phyloP scores from a whole-genome alignment of 768 basidiomycete species.

The Tricholoma bakamatsutake region DNA sequence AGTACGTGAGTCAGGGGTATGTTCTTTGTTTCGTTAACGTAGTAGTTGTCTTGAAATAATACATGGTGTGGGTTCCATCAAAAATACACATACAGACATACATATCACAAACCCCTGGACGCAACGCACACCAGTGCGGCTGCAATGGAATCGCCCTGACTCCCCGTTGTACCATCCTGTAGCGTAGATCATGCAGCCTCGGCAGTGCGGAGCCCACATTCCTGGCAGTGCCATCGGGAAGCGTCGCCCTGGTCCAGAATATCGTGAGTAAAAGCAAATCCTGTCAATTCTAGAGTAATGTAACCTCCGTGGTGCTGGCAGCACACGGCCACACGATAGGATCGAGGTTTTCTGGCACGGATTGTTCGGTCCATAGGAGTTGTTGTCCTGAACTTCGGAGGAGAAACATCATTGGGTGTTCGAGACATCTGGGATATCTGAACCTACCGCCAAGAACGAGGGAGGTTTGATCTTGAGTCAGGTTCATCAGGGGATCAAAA shows the following conservation, averaged over 20 bases:
- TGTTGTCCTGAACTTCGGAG: conserved; percentile 43
- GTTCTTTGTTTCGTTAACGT: neutral
- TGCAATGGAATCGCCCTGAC: conserved; percentile 56
- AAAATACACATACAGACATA: neutral
- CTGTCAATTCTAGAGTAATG: neutral
- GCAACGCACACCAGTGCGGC: conserved; percentile 67
- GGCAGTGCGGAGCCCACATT: conserved; percentile 46
- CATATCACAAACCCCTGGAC: conserved; percentile 38
- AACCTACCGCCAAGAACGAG: conserved; percentile 67
- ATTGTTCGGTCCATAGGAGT: conserved; percentile 71
- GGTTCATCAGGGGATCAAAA: conserved; percentile 63
- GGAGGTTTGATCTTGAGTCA: conserved; percentile 38
- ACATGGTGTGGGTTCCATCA: neutral
- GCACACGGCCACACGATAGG: conserved; percentile 68
- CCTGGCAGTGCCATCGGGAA: conserved; percentile 32
- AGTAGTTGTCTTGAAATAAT: neutral
- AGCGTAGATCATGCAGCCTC: conserved; percentile 60
- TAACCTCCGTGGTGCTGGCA: conserved; percentile 60
- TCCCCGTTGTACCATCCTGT: conserved; percentile 57
- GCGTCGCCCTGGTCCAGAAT: conserved; percentile 62
- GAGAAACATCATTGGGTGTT: neutral
- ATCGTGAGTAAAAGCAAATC: conserved; percentile 19
- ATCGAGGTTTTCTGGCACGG: conserved; percentile 63
- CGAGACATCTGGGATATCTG: neutral
- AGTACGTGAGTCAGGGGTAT: conserved; percentile 46